These are phyloP conservation scores for Talaromyces trachyspermus DNA, from an alignment of 495 filamentous ascomycete genomes.

Conservation along the genomic window DNA sequence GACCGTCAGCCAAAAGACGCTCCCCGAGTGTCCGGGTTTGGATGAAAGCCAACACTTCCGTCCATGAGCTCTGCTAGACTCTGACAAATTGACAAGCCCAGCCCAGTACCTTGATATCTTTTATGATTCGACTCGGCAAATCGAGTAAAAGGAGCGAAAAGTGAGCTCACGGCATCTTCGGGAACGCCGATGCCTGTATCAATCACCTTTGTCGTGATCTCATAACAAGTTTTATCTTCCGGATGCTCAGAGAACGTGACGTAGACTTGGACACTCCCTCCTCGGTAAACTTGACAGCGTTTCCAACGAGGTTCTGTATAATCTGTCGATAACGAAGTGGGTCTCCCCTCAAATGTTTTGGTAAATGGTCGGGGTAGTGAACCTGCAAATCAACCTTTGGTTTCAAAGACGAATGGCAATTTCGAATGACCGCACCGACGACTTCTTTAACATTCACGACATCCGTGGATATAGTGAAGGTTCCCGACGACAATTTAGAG, in stretches of 20 bases:
- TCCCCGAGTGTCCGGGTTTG: constrained; percentile 47
- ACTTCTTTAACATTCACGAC: constrained; percentile 57
- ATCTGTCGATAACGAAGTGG: constrained; percentile 75
- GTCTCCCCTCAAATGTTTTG: constrained; percentile 50
- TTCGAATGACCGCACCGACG: constrained; percentile 46
- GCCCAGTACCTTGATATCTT: constrained; percentile 72
- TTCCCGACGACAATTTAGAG: constrained; percentile 79
- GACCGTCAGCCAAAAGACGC: constrained; percentile 53
- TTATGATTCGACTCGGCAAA: constrained; percentile 72
- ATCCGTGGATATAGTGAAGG: constrained; percentile 70
- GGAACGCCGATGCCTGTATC: constrained; percentile 85
- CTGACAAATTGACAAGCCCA: constrained; percentile 78
- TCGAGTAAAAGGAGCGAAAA: constrained; percentile 84
- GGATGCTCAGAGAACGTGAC: constrained; percentile 44
- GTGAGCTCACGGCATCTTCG: constrained; percentile 58
- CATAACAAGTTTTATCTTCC: constrained; percentile 31
- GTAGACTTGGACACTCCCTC: constrained; percentile 56
- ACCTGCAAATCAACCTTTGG: constrained; percentile 51
- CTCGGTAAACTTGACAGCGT: constrained; percentile 83
- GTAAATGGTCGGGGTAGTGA: constrained; percentile 41
- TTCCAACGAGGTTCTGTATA: constrained; percentile 78
- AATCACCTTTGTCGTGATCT: constrained; percentile 49
- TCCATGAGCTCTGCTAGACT: constrained; percentile 77
- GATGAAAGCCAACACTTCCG: constrained; percentile 56
- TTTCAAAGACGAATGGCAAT: constrained; percentile 45